Evolutionary conservation across 805 yeast genomes (phyloP).

Genomic region (Cyberlindnera japonica): DNA sequence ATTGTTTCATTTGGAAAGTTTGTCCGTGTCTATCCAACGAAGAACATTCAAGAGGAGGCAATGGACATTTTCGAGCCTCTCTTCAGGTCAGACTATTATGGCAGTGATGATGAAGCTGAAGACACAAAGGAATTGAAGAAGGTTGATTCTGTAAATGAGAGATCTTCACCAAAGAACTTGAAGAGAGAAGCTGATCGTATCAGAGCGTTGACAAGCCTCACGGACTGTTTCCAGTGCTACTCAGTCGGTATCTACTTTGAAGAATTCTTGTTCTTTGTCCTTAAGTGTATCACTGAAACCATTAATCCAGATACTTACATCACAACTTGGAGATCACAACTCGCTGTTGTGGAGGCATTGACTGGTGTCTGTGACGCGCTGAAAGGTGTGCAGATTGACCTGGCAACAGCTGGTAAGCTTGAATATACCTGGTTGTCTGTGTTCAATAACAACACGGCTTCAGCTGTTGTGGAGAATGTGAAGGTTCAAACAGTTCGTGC

Average conservation of each 20-base stretch:
- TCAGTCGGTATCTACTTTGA: conserved; percentile 19
- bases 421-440: conserved; percentile 25
- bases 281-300: conserved; percentile 27
- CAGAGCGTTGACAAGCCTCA: conserved; percentile 34
- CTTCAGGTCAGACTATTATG: conserved; percentile 38
- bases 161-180: conserved; percentile 40
- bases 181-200: conserved; percentile 47
- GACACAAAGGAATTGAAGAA: conserved; percentile 32
- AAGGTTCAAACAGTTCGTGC: conserved; percentile 45
- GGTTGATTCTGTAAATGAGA: conserved; percentile 29
- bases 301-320: conserved; percentile 26
- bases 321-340: conserved; percentile 61
- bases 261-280: conserved; percentile 30
- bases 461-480: conserved; percentile 53
- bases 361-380: conserved; percentile 20
- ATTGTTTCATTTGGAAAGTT: conserved; percentile 52
- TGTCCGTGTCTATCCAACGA: conserved; percentile 34
- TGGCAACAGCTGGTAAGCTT: conserved; percentile 11
- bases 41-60: conserved; percentile 32
- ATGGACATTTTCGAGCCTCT: conserved; percentile 30
- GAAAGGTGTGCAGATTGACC: conserved; percentile 7
- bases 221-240: conserved; percentile 31
- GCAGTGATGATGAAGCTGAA: conserved; percentile 38
- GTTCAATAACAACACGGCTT: conserved; percentile 31
- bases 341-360: conserved; percentile 42